Conservation (phyloP, 1,139 yeast species). For the Nakaseomyces sp. region DNA sequence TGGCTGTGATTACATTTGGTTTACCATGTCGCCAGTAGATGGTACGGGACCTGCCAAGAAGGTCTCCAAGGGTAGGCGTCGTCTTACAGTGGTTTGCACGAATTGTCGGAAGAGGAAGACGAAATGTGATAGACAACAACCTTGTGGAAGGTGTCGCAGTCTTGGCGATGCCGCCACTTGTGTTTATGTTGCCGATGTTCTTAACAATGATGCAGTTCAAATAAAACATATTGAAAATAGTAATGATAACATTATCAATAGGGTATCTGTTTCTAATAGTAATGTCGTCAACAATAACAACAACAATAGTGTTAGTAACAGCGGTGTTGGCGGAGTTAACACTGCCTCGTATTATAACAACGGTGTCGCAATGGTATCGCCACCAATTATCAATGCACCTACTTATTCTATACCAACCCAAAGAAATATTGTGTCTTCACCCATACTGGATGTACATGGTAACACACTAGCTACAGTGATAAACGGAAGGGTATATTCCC, state of each 20-base stretch:
- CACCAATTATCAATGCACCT: neutral
- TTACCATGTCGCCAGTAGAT: neutral
- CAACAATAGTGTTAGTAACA: no score
- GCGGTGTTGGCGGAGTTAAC: no score
- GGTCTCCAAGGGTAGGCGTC: constrained; percentile 16
- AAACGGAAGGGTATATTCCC: neutral
- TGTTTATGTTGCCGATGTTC: constrained; percentile 10
- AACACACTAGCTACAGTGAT: neutral
- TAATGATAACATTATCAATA: no score
- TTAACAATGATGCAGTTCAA: neutral
- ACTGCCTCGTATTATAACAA: no score
- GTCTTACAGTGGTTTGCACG: constrained; percentile 30
- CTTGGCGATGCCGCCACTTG: constrained; percentile 24
- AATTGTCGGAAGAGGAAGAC: constrained; percentile 33
- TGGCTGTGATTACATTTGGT: no score
- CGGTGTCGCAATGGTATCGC: neutral
- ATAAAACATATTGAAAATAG: neutral
- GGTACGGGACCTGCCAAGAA: neutral
- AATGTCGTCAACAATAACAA: no score
- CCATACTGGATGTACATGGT: neutral
- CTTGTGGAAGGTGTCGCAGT: constrained; percentile 30
- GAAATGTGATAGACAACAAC: constrained; percentile 31
- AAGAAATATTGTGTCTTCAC: neutral
- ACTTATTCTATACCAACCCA: neutral
- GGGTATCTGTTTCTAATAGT: no score